A percentile compares a stretch with the other conserved stretches of the same genome.
Conservation (phyloP, 768 basidiomycete species). For the Rubroboletus pulcherrimus region DNA sequence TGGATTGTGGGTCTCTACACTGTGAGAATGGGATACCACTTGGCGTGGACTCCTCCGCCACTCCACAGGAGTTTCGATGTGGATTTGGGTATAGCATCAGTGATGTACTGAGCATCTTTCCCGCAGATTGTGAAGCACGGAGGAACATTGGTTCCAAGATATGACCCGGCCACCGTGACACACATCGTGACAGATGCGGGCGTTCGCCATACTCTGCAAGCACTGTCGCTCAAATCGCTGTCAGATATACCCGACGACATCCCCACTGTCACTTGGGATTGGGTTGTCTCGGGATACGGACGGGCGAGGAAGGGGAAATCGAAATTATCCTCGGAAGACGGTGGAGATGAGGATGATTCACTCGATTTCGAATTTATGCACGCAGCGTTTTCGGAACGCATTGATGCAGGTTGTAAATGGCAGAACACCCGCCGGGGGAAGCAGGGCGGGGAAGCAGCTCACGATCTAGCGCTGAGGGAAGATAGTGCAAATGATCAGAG, state of each 20-base stretch:
- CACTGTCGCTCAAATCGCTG: conserved; percentile 48
- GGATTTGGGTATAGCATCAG: not conserved
- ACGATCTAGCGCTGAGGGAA: not conserved
- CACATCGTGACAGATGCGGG: conserved; percentile 59
- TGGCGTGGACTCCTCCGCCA: too few species aligned
- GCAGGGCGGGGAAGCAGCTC: not conserved
- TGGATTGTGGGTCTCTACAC: not conserved
- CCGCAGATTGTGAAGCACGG: conserved; percentile 60
- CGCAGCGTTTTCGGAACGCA: conserved; percentile 46
- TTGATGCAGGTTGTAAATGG: conserved; percentile 39
- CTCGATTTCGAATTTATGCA: conserved; percentile 42
- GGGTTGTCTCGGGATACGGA: conserved; percentile 46
- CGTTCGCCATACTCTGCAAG: conserved; percentile 26
- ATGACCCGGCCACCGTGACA: conserved; percentile 54
- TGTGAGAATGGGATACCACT: too few species aligned
- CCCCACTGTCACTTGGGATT: conserved; percentile 61
- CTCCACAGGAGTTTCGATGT: not conserved
- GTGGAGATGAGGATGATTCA: not conserved
- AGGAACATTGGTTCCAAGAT: conserved; percentile 55
- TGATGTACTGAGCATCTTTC: conserved; percentile 2
- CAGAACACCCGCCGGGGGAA: conserved; percentile 10
- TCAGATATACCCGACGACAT: conserved; percentile 61
- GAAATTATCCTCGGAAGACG: not conserved
- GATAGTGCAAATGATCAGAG: conserved; percentile 6
- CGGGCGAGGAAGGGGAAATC: conserved; percentile 17